Evolutionary conservation across 345 rosid genomes (phyloP), one percentile per base, ranked within the genome.

Genomic region (Mercurialis annua): DNA sequence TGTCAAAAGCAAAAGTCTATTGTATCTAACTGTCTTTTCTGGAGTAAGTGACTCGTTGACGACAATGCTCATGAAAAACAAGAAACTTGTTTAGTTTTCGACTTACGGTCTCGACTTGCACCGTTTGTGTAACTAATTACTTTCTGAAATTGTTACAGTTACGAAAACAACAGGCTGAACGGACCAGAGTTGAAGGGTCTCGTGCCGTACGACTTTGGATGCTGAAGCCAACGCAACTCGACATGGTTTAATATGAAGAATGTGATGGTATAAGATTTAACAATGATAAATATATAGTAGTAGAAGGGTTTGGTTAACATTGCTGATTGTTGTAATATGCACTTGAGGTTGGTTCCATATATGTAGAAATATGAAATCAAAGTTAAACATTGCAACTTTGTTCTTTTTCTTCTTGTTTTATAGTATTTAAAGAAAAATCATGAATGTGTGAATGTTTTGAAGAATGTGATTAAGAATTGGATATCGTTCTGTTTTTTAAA

Each of bases 111-210:
- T n/a, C n/a, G n/a, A n/a, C n/a, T n/a, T n/a, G n/a, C n/a, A n/a
- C n/a, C n/a, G n/a, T n/a, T n/a, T n/a, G n/a, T n/a, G 9, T 5
- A 33, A 23, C 73, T 48, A 12, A 26, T 62, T 50, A 38, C 14
- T 54, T 54, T 21, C 29, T 54, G 50, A 53, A 7, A 6, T 38
- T 62, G 26, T 69, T 55, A 53, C 87, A 87, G 92, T 64, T 85
- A 73, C 6, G 74, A 71, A 44, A 79, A 82, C 78, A 87, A 87
- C 82, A 73, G 76, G 56, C 83, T 87, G 24, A 83, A 75, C 34
- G 92, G 92, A 71, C 92, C 92, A 1, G 88, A 87, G 77, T 82
- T 87, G 83, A 76, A 85, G 77, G 92, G 92, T 48, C 81, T 85
- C 5, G 92, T 73, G 57, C 73, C 85, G 10, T 87, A 87, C 1